A percentile compares a stretch with the other conserved stretches of the same genome.
Evolutionary conservation across 805 yeast genomes (phyloP).

Genomic region (Yamadazyma kitorensis): DNA sequence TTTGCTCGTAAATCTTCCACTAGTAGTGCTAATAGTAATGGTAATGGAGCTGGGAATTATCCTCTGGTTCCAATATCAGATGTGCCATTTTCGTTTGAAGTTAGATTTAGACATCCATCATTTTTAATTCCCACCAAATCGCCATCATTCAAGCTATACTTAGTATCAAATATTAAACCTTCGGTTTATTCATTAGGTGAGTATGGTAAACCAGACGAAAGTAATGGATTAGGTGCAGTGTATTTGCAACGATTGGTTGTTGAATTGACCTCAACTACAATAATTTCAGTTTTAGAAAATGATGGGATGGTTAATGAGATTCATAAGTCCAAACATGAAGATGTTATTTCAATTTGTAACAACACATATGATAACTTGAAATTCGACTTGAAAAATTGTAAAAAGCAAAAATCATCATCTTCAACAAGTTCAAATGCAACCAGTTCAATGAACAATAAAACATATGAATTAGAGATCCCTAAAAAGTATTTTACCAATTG

Average conservation of each 20-base stretch:
- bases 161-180: constrained; percentile 30
- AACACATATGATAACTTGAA: constrained; percentile 32
- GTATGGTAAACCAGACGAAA: constrained; percentile 34
- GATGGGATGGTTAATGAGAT: constrained; percentile 20
- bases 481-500: constrained; percentile 35
- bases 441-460: background rate
- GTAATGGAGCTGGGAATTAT: constrained; percentile 7
- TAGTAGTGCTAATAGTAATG: constrained; percentile 5
- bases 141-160: constrained; percentile 31
- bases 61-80: constrained; percentile 29
- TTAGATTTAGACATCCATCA: constrained; percentile 47
- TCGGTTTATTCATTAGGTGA: constrained; percentile 25
- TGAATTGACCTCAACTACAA: constrained; percentile 26
- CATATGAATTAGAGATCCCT: constrained; percentile 46
- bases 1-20: no score
- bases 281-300: constrained; percentile 22
- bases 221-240: constrained; percentile 47
- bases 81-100: constrained; percentile 45
- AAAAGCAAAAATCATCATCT: constrained; percentile 23
- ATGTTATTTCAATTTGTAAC: constrained; percentile 25
- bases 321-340: constrained; percentile 26
- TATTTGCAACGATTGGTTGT: constrained; percentile 41
- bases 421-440: constrained; percentile 14
- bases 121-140: constrained; percentile 43
- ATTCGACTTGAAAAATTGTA: constrained; percentile 38